Base-by-base conservation (phyloP, 768 basidiomycete species). In the Plicaturopsis crispa region DNA sequence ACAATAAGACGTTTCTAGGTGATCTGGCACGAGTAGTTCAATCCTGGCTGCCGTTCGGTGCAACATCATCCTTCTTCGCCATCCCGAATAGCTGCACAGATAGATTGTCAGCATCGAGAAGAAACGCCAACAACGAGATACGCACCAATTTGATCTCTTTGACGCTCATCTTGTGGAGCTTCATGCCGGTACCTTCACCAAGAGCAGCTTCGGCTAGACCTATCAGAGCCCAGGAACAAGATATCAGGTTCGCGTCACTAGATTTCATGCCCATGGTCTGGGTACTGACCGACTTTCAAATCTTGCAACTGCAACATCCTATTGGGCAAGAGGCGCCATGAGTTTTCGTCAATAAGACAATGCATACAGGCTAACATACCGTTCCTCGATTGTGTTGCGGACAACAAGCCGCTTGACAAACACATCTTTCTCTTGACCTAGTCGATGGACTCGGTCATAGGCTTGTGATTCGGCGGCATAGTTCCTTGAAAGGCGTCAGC, bases 291-390 rank as follows among this genome's bases (percentile, higher is more conserved):
- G 30, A 62, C 64, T 59, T 85, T 85, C 11, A 76, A 73, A 5
- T 78, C 74, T 51, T 87, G 84, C 8, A 91, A 59, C 14, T 62
- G 64, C 32, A 85, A 60, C 68, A 91, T 84, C 16, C 80, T 80
- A 38, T 18, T 5, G 17, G 28, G n/a, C n/a, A n/a, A n/a, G n/a
- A n/a, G n/a, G n/a, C n/a, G 6, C 17, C 33, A 34, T 8, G 10
- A 36, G 12, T 24, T 6, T 17, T 38, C 28, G 8, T 14, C 20
- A 2, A 17, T 34, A 5, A 35, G 13, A 35, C 35, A 20, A 16
- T 31, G 5, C 11, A 26, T 22, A 21, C n/a, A 23, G 20, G 10
- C 8, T 12, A n/a, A 52, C 70, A 16, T 44, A 77, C 77, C 85
- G 73, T 50, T 89, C 81, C 56, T 90, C 88, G 37, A 84, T 78